Percentiles rank a stretch among this genome's conserved stretches.
phyloP scores from a whole-genome alignment of 2,329 filamentous ascomycete genomes.

The Cephalotrichum gorgonifer region DNA sequence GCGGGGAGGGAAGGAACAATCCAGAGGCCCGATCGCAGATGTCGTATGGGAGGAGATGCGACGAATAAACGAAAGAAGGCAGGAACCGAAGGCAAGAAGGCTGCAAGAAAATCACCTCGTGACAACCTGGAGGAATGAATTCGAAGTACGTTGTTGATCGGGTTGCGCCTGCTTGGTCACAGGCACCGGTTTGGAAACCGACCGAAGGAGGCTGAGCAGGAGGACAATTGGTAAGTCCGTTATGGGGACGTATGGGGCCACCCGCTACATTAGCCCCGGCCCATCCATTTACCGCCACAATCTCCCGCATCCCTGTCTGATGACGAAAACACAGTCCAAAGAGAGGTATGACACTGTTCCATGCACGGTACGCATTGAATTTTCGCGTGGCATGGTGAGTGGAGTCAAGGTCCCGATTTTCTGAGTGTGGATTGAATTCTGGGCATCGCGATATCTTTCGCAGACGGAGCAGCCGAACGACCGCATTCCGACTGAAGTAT shows the following conservation, averaged over 20 bases:
- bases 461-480: not conserved
- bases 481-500: not conserved
- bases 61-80: not conserved
- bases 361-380: not conserved
- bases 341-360: constrained; percentile 3
- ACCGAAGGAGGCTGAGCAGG: constrained; percentile 5
- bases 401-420: no score
- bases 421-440: no score
- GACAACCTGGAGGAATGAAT: not conserved
- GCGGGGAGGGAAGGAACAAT: not conserved
- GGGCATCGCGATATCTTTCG: not conserved
- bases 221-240: constrained; percentile 1
- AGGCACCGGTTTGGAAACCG: constrained; percentile 7
- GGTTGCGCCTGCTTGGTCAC: not conserved
- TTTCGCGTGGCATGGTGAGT: no score
- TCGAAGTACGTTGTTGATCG: constrained; percentile 6
- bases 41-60: not conserved
- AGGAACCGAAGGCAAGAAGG: not conserved
- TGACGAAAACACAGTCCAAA: constrained; percentile 6
- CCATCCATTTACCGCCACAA: no score
- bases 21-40: not conserved
- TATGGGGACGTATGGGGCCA: no score
- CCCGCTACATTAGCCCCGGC: no score
- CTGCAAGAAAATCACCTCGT: not conserved
- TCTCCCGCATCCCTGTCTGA: no score